Conservation (phyloP, 768 basidiomycete species). For the Hirschioporus abietinus region DNA sequence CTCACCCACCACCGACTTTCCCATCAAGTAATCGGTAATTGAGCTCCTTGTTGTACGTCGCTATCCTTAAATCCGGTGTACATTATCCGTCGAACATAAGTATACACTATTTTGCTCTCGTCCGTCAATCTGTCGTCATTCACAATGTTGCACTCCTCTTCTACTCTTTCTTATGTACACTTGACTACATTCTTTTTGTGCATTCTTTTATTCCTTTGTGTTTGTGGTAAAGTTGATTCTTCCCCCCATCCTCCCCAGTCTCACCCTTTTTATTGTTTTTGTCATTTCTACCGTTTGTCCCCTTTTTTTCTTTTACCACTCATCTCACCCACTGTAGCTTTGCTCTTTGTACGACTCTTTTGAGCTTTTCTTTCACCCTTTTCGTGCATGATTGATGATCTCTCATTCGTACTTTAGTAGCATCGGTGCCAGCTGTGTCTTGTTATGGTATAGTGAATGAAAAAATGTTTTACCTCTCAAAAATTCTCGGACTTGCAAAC, state of each 20-base stretch:
- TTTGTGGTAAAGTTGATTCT: constrained; percentile 1
- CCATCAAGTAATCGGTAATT: background rate
- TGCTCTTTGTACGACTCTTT: background rate
- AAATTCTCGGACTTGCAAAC: background rate
- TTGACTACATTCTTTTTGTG: background rate
- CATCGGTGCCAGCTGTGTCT: background rate
- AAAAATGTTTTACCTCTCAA: background rate
- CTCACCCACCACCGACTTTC: constrained; percentile 35
- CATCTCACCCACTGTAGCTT: constrained; percentile 1
- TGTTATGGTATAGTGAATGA: constrained; percentile 1
- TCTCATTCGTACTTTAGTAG: constrained; percentile 1
- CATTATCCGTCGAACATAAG: constrained; percentile 1
- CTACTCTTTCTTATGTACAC: background rate
- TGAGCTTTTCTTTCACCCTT: background rate
- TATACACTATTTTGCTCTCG: constrained; percentile 1
- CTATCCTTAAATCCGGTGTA: background rate
- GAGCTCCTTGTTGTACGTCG: background rate
- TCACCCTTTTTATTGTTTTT: background rate
- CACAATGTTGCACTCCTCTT: background rate
- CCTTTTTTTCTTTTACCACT: background rate
- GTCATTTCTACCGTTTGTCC: background rate
- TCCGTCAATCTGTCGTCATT: background rate
- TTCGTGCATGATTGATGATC: background rate
- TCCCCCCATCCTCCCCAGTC: background rate
- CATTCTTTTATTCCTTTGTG: background rate